Evolutionary conservation across 495 filamentous ascomycete species (phyloP).

Genomic region (Hyaloscypha hepaticicola): DNA sequence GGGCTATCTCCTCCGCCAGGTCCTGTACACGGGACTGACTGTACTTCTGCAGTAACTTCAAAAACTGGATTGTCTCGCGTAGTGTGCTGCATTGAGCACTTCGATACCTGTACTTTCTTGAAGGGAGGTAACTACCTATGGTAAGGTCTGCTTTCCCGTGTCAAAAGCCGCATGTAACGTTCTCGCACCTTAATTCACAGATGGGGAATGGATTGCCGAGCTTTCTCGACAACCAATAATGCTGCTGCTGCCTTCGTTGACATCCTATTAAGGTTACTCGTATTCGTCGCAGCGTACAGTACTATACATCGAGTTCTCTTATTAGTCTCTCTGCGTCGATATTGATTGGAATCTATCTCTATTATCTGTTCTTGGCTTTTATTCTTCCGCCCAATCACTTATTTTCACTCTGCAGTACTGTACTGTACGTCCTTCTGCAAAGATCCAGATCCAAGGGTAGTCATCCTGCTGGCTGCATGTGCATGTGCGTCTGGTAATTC

Average conservation of each 20-base stretch:
- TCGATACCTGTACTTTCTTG: too few species aligned
- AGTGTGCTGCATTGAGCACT: too few species aligned
- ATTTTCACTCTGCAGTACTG: neutral
- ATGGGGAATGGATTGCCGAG: neutral
- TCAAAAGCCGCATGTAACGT: neutral
- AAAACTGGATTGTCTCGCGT: too few species aligned
- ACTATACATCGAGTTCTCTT: neutral
- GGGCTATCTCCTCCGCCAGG: too few species aligned
- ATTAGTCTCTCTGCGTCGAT: neutral
- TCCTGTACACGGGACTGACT: too few species aligned
- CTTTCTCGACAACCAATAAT: neutral
- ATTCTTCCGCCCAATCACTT: neutral
- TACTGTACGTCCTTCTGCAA: neutral
- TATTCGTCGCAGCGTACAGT: neutral
- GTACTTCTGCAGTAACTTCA: too few species aligned
- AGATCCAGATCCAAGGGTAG: neutral
- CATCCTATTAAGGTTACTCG: too few species aligned
- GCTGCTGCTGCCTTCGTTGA: too few species aligned
- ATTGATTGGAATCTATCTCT: neutral
- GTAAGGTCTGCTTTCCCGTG: neutral
- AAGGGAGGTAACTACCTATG: too few species aligned
- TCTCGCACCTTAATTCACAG: neutral
- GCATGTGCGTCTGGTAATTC: neutral
- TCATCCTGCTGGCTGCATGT: too few species aligned
- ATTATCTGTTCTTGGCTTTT: neutral